A percentile compares a stretch with the other conserved stretches of the same genome.
These are phyloP conservation scores for Candida manassasensis DNA, from an alignment of 805 yeast species.

Conservation along the genomic window DNA sequence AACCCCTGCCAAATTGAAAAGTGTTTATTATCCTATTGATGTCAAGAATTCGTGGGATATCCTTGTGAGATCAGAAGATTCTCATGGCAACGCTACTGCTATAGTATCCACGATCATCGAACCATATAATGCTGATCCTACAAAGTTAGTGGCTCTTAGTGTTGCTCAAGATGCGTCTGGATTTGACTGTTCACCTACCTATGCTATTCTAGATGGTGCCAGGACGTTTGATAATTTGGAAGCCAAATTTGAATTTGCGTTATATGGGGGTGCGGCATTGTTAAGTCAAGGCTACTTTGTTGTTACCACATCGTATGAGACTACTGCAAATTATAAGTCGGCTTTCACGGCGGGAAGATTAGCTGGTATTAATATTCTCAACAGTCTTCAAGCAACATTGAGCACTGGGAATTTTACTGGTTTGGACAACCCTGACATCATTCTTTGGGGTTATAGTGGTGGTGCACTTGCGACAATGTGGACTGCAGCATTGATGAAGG, in stretches of 20 bases:
- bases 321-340: constrained; percentile 16
- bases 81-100: constrained; percentile 21
- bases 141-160: constrained; percentile 24
- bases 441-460: constrained; percentile 36
- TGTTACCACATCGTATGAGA: constrained; percentile 32
- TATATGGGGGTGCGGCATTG: constrained; percentile 15
- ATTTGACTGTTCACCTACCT: constrained; percentile 24
- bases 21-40: constrained; percentile 14
- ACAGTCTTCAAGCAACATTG: constrained; percentile 26
- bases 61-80: constrained; percentile 17
- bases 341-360: constrained; percentile 29
- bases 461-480: constrained; percentile 34
- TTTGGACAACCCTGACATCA: constrained; percentile 15
- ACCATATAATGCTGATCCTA: constrained; percentile 24
- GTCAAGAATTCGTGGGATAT: constrained; percentile 21
- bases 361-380: constrained; percentile 27
- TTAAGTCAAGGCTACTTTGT: constrained; percentile 27
- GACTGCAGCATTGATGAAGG: constrained; percentile 34
- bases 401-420: constrained; percentile 15
- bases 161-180: constrained; percentile 24
- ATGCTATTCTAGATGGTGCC: constrained; percentile 15
- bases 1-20: constrained; percentile 15
- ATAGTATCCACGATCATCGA: constrained; percentile 23
- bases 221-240: constrained; percentile 7
- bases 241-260: constrained; percentile 13